Percentiles rank a stretch among this genome's conserved stretches.
phyloP scores from a whole-genome alignment of 2,329 filamentous ascomycete species.

The Calycina herbarum region DNA sequence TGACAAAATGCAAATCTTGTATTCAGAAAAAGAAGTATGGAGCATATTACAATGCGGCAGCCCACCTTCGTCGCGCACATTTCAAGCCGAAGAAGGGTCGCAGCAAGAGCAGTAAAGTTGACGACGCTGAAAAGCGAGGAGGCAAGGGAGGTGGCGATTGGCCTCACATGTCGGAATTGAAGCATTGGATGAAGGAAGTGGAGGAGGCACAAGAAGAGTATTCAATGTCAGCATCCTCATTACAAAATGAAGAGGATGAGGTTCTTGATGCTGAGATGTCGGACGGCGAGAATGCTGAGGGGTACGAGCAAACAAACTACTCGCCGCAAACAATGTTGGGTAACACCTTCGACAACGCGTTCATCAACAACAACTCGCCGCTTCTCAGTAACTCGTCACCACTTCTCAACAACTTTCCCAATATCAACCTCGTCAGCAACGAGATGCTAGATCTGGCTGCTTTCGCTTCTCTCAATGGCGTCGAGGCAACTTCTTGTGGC shows the following conservation, averaged over 20 bases:
- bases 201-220: slow-evolving; percentile 21
- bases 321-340: not conserved
- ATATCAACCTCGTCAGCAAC: not conserved
- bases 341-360: not conserved
- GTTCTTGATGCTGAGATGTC: slow-evolving; percentile 9
- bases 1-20: slow-evolving; percentile 69
- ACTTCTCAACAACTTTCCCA: not conserved
- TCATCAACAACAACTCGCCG: not conserved
- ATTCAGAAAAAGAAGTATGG: slow-evolving; percentile 81
- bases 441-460: not conserved
- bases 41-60: slow-evolving; percentile 90
- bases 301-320: not conserved
- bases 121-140: slow-evolving; percentile 47
- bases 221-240: not conserved
- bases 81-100: slow-evolving; percentile 66
- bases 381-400: not conserved
- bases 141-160: slow-evolving; percentile 53
- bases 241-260: slow-evolving; percentile 11
- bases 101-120: slow-evolving; percentile 34
- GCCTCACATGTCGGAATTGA: slow-evolving; percentile 55
- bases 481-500: not conserved
- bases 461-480: not conserved
- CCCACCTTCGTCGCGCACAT: slow-evolving; percentile 81
- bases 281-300: not conserved
- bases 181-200: slow-evolving; percentile 58